Percentiles rank a stretch among this genome's conserved stretches.
These are phyloP conservation scores for Suaeda aralocaspica DNA, from an alignment of 148 eudicot genomes.

Conservation along the genomic window DNA sequence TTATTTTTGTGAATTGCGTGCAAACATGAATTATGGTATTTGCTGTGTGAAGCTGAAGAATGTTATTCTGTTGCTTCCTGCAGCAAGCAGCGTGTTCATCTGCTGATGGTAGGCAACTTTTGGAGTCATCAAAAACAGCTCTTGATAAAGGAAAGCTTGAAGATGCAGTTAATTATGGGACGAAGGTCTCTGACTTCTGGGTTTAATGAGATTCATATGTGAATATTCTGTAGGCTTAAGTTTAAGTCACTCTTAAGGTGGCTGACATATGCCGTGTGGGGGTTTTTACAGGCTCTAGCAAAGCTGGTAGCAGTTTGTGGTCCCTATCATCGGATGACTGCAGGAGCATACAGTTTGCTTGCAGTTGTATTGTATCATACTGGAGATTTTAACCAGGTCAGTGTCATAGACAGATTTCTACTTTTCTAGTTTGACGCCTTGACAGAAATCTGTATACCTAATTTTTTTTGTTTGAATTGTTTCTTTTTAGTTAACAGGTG, in stretches of 20 bases:
- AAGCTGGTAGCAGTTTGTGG: conserved; percentile 98
- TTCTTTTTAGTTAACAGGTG: conserved; percentile 9
- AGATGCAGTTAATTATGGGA: conserved; percentile 97
- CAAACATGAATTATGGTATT: not conserved
- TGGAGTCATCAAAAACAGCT: conserved; percentile 98
- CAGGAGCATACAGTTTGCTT: conserved; percentile 99
- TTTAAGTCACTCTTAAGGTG: not conserved
- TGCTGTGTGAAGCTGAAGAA: conserved; percentile 15
- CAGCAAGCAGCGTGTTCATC: conserved; percentile 99
- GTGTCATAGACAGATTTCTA: too few relatives aligned
- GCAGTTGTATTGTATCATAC: conserved; percentile 99
- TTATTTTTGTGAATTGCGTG: conserved; percentile 3
- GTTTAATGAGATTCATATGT: not conserved
- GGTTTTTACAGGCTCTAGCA: conserved; percentile 77
- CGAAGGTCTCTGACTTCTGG: conserved; percentile 61
- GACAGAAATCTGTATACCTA: not conserved
- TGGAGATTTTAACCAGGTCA: conserved; percentile 99
- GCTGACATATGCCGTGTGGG: not conserved
- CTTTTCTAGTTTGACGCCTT: conserved; percentile 4
- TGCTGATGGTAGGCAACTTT: conserved; percentile 96
- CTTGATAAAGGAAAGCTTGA: conserved; percentile 99
- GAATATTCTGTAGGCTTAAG: not conserved
- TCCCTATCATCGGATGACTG: conserved; percentile 99
- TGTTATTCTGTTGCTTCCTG: conserved; percentile 20
- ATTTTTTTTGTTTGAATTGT: not conserved